These are phyloP conservation scores for Lunasporangiospora selenospora DNA, from an alignment of 192 early-diverging fungal species.

Conservation along the genomic window DNA sequence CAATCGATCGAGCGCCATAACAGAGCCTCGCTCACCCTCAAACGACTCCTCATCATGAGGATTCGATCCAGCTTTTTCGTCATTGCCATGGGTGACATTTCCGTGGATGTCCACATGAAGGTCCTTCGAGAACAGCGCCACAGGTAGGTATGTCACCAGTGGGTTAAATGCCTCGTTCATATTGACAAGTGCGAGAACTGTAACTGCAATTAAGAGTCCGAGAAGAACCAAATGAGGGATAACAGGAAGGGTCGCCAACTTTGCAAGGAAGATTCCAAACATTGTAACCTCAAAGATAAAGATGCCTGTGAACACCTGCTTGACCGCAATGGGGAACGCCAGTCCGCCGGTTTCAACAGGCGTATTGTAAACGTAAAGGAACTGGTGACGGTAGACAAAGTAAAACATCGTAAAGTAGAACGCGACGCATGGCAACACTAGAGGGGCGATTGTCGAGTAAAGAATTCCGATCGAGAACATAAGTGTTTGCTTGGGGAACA, in stretches of 20 bases:
- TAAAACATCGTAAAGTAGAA: constrained; percentile 78
- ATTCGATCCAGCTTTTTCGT: neutral
- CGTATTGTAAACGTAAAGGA: constrained; percentile 77
- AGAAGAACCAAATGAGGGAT: constrained; percentile 34
- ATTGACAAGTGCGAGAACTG: constrained; percentile 3
- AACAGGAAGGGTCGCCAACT: constrained; percentile 52
- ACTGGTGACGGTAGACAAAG: constrained; percentile 82
- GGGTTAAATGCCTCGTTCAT: constrained; percentile 36
- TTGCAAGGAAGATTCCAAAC: constrained; percentile 74
- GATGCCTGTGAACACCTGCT: constrained; percentile 67
- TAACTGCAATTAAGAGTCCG: constrained; percentile 8
- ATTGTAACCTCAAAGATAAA: constrained; percentile 79
- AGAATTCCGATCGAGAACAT: constrained; percentile 76
- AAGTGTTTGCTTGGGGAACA: constrained; percentile 70
- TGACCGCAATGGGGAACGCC: constrained; percentile 64
- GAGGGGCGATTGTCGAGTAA: constrained; percentile 80
- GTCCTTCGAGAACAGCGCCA: constrained; percentile 42
- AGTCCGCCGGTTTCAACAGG: constrained; percentile 66
- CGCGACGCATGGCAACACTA: constrained; percentile 75
- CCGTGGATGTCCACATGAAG: constrained; percentile 19
- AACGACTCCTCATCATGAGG: constrained; percentile 11
- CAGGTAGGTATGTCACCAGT: constrained; percentile 32
- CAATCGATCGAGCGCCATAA: no score
- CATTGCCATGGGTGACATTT: constrained; percentile 4
- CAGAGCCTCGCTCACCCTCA: no score